Evolutionary conservation across 106 monocot species (phyloP), one percentile per base, ranked within the genome.

Genomic region (Allium cepa): DNA sequence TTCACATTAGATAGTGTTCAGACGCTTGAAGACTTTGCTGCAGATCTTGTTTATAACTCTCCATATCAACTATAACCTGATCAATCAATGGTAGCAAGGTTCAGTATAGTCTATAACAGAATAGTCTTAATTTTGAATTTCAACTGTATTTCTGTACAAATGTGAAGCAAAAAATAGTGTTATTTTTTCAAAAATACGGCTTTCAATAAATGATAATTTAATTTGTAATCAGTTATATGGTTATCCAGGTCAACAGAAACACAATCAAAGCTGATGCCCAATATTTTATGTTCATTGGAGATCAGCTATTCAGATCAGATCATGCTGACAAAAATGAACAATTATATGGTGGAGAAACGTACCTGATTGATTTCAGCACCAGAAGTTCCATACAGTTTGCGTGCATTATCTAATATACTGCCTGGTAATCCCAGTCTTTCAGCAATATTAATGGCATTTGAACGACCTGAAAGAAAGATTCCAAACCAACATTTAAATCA

Each of bases 21-120:
- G 88, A 78, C 48, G 83, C 73, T 57, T 82, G 77, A 77, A 93
- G 81, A 68, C 81, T 27, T 10, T 71, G 68, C 22, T 82, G 83
- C 57, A 81, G 86, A 36, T 79, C 77, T 75, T 88, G 88, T 71
- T 93, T 93, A 62, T 72, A 81, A 66, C 57, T 88, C 81, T 93
- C 93, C 93, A 93, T 88, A 69, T 93, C 86, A 73, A 86, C n/a
- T 63, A 93, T 93, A 13, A 93, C 75, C 93, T 93, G 79, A 69
- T 83, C 15, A 50, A 49, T 6, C 48, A 7, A 8, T 51, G 46
- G n/a, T 36, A 68, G n/a, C 9, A 26, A 26, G 8, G 4, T 67
- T 53, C 36, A 36, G 36, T 36, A 36, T 36, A 55, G 7, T 55
- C 11, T 3, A 55, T 55, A 55, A 3, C 53, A 12, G 53, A 15